Base-by-base conservation (phyloP, 805 yeast species). In the Phaffomyces opuntiae region DNA sequence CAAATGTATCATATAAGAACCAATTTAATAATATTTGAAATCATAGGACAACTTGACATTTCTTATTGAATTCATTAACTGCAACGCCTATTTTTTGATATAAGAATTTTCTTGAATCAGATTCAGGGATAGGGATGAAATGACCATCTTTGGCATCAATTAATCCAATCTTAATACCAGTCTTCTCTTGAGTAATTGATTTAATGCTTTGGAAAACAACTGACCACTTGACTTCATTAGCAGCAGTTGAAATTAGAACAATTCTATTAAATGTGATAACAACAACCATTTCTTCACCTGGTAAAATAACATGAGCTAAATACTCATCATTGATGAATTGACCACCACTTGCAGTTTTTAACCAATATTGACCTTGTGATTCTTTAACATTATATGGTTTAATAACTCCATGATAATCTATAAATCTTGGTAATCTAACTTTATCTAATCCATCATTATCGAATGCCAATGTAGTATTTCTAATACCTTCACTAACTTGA, bases 301-400 rank as follows among this genome's bases (percentile, higher is more conserved):
- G 82, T 39, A 90, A 69, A 17, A 87, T 75, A 49, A 86, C 77
- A 63, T 93, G 98, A 0, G 96, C 95, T 45, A 93, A 68, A 57
- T 93, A 93, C 19, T 69, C 68, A 55, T 93, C 97, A 41, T 72
- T 69, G 53, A 78, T 74, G 57, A 70, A 87, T 32, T 76, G 67
- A 1, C 97, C 97, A 38, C 95, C 95, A 56, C 84, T 84, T 21
- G 87, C 78, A 8, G 80, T 72, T 65, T 87, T 90, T 49, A 93
- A 70, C 93, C 97, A 87, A 57, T 74, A 85, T 62, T 91, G 97
- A 7, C 99, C 99, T 54, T 89, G 93, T 0, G 98, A 84, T 52
- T 88, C 96, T 46, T 95, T 72, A 49, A 79, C 78, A 24, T 83
- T 76, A 62, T 76, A 93, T 2, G 91, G 83, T 32, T 81, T 71